phyloP scores from a whole-genome alignment of 2,329 filamentous ascomycete genomes.

The Alternaria triticimaculans region DNA sequence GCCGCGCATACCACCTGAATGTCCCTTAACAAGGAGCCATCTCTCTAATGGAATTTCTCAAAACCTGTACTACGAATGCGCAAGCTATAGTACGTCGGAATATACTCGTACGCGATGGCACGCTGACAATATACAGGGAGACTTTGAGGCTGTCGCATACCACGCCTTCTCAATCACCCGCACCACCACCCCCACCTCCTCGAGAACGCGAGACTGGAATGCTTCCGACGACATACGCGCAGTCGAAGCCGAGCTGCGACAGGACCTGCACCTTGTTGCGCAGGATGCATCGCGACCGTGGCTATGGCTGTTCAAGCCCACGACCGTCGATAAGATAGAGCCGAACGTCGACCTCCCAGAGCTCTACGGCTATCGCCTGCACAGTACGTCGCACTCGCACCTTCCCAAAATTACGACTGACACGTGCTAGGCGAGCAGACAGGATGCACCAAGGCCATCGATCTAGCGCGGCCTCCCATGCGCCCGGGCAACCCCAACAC shows the following conservation, averaged over 20 bases:
- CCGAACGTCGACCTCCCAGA: constrained; percentile 32
- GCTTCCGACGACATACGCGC: constrained; percentile 38
- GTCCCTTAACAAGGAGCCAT: constrained; percentile 44
- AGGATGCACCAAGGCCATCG: constrained; percentile 42
- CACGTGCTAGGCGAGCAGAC: constrained; percentile 37
- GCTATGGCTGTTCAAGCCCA: constrained; percentile 45
- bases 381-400: constrained; percentile 28
- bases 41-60: constrained; percentile 51
- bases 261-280: constrained; percentile 34
- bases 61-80: constrained; percentile 47
- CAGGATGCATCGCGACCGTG: constrained; percentile 41
- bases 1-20: constrained; percentile 46
- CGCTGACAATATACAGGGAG: constrained; percentile 38
- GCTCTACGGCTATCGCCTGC: constrained; percentile 39
- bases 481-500: constrained; percentile 30
- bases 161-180: constrained; percentile 45
- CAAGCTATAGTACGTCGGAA: constrained; percentile 43
- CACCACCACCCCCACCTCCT: constrained; percentile 21
- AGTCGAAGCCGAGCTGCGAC: constrained; percentile 40
- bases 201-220: constrained; percentile 22
- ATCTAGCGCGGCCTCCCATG: constrained; percentile 41
- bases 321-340: constrained; percentile 29
- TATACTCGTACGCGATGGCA: background rate
- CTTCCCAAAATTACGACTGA: constrained; percentile 23
- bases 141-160: constrained; percentile 47